phyloP scores from a whole-genome alignment of 768 basidiomycete species.

The Nidula microcarpa region DNA sequence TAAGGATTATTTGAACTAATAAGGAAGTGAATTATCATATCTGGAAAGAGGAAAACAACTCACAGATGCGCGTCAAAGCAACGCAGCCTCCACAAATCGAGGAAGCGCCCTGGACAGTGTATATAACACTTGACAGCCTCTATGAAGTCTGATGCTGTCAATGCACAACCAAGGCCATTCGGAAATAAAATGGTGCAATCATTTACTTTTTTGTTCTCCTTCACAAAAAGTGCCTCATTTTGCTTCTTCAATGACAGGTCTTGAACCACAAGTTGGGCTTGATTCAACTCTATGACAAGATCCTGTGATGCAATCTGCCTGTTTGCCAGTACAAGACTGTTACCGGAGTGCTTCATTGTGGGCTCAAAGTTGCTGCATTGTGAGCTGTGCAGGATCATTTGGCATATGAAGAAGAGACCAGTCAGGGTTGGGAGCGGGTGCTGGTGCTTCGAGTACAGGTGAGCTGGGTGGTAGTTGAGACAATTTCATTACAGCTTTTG shows the following conservation, averaged over 20 bases:
- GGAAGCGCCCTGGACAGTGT: too few species aligned
- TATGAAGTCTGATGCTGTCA: slow-evolving; percentile 2
- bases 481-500: neutral
- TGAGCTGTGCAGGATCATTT: slow-evolving; percentile 4
- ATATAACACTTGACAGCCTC: neutral
- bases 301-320: slow-evolving; percentile 2
- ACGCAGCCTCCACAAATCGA: too few species aligned
- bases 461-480: neutral
- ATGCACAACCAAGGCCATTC: slow-evolving; percentile 6
- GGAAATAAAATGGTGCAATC: slow-evolving; percentile 4
- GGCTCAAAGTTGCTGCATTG: too few species aligned
- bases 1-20: too few species aligned
- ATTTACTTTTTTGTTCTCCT: slow-evolving; percentile 10
- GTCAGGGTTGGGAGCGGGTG: slow-evolving; percentile 4
- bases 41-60: too few species aligned
- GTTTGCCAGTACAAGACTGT: slow-evolving; percentile 1
- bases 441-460: slow-evolving; percentile 1
- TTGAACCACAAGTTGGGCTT: slow-evolving; percentile 13
- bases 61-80: too few species aligned
- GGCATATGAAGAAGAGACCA: too few species aligned
- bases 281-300: slow-evolving; percentile 9
- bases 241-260: slow-evolving; percentile 10
- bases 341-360: neutral
- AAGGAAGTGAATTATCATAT: too few species aligned
- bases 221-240: slow-evolving; percentile 8